These are phyloP conservation scores for Magnaporthales sp. DNA, from an alignment of 2,329 filamentous ascomycete genomes.

Conservation along the genomic window DNA sequence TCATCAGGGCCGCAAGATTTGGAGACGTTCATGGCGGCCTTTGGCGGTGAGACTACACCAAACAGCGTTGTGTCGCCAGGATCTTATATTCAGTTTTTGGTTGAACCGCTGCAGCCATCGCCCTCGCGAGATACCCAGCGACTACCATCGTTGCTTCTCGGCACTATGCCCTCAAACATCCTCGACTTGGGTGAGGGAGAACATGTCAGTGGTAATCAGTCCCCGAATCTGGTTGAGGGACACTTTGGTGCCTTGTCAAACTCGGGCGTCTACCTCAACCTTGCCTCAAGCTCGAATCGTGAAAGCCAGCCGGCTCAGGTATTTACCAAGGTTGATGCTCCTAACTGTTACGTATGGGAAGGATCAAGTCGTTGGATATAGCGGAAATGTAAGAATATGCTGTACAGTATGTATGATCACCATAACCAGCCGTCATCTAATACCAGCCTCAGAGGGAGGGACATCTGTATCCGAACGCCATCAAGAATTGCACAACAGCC, in stretches of 20 bases:
- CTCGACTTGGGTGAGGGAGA: background rate
- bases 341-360: slow-evolving; percentile 25
- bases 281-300: slow-evolving; percentile 12
- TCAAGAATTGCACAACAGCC: no score
- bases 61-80: slow-evolving; percentile 53
- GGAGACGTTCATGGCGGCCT: slow-evolving; percentile 41
- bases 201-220: background rate
- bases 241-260: slow-evolving; percentile 58
- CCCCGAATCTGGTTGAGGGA: slow-evolving; percentile 16
- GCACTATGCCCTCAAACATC: slow-evolving; percentile 6
- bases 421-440: background rate
- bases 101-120: slow-evolving; percentile 16
- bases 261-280: slow-evolving; percentile 44
- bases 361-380: slow-evolving; percentile 7
- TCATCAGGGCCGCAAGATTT: slow-evolving; percentile 40
- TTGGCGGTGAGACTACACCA: slow-evolving; percentile 29
- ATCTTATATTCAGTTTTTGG: slow-evolving; percentile 59
- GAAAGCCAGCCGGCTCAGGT: background rate
- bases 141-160: slow-evolving; percentile 9
- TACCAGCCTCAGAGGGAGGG: background rate
- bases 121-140: background rate
- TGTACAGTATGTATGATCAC: background rate
- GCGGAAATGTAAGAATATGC: background rate
- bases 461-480: no score
- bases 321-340: slow-evolving; percentile 38